Percentiles rank a stretch among this genome's conserved stretches.
phyloP scores from a whole-genome alignment of 1,139 yeast genomes.

The Diutina pseudorugosa region DNA sequence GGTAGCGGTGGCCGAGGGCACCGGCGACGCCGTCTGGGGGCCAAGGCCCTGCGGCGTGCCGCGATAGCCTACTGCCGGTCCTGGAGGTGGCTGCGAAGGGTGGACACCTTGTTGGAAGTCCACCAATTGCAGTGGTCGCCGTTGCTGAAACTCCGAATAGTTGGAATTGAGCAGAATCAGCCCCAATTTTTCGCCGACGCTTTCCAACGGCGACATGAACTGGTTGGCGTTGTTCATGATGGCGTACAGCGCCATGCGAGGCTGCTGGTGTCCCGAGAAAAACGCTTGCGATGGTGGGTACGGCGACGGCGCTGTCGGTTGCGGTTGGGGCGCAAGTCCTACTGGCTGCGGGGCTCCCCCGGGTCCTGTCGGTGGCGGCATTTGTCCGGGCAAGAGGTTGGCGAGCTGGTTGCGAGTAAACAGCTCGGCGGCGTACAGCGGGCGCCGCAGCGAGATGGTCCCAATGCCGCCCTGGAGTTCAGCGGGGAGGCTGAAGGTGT shows the following conservation, averaged over 20 bases:
- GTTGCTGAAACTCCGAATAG: slow-evolving; percentile 28
- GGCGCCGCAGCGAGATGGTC: slow-evolving; percentile 49
- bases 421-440: slow-evolving; percentile 53
- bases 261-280: background rate
- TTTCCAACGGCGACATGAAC: background rate
- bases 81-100: background rate
- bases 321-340: background rate
- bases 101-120: slow-evolving; percentile 14
- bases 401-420: slow-evolving; percentile 22
- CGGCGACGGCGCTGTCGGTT: background rate
- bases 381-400: background rate
- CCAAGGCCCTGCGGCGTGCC: background rate
- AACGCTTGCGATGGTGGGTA: slow-evolving; percentile 1
- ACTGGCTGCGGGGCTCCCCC: background rate
- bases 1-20: background rate
- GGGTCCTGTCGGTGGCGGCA: background rate
- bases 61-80: background rate
- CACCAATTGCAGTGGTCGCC: slow-evolving; percentile 34
- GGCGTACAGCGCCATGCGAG: background rate
- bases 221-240: background rate
- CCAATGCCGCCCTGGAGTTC: slow-evolving; percentile 58
- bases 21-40: background rate
- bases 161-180: slow-evolving; percentile 21
- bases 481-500: slow-evolving; percentile 35
- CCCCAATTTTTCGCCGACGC: background rate